Evolutionary conservation across 257 asterid species (phyloP), one percentile per base, ranked within the genome.

Genomic region (Cinchona pubescens): DNA sequence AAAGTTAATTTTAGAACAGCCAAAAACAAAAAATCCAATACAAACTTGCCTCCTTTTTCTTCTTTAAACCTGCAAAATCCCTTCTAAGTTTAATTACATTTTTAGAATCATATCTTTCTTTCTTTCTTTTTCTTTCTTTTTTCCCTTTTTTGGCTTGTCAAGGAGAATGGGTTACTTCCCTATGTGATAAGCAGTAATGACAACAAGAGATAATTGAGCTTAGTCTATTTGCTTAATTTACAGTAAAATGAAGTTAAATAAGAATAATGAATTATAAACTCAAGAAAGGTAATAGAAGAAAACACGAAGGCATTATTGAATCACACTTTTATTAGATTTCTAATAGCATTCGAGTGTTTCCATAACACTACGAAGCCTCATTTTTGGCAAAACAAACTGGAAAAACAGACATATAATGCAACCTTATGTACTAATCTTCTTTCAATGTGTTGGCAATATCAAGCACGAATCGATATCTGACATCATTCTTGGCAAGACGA

Each of bases 401-500:
- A 55, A 21, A 53, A 53, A 53, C 27, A 19, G 60, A 53, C 60
- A 18, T 23, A 55, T 23, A 55, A 55, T 23, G 25, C n/a, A 7
- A 49, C n/a, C 7, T 49, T 18, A 5, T 49, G 18, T 18, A 23
- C 30, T 55, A 55, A 2, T 21, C 61, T 8, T 55, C 61, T 21
- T 55, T 55, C 38, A 88, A 25, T 1, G 90, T 72, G 21, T 79
- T 82, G 18, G 71, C 89, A 66, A 88, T 49, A 74, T 88, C 89
- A 5, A 88, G 76, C 3, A 88, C 92, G 37, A 88, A 88, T 5
- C 90, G 79, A 56, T 86, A 86, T 77, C 81, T 84, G n/a, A 84
- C 87, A 45, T 87, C 88, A 4, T 82, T 75, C 13, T 82, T 87
- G 21, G 43, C 40, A 2, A 87, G 88, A 5, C 90, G 86, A 0